Evolutionary conservation across 306 rosid species (phyloP).

Genomic region (Carpinus viminea): DNA sequence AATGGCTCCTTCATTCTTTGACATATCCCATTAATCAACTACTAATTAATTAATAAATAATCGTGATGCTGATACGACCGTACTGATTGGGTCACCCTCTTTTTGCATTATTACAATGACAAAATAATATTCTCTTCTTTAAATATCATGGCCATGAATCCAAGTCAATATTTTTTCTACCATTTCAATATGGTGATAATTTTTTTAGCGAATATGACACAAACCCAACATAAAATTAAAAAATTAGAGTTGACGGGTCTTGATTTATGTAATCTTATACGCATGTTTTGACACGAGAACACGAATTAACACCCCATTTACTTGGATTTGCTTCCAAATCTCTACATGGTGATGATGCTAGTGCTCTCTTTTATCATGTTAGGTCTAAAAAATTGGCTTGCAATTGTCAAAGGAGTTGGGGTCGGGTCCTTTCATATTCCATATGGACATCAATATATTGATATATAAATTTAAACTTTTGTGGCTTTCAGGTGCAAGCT

Average conservation of each 20-base stretch:
- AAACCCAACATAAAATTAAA: too few species aligned
- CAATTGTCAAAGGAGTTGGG: too few species aligned
- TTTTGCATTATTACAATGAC: background rate
- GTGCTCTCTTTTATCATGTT: too few species aligned
- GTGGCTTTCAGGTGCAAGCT: background rate
- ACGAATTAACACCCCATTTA: too few species aligned
- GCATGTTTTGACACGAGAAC: too few species aligned
- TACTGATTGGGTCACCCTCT: background rate
- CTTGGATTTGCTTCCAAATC: background rate
- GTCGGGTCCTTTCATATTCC: too few species aligned
- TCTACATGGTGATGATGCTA: too few species aligned
- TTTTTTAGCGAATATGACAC: too few species aligned
- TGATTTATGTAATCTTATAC: too few species aligned
- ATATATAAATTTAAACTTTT: background rate
- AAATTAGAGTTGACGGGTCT: too few species aligned
- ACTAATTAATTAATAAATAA: background rate
- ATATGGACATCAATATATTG: background rate
- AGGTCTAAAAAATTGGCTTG: too few species aligned
- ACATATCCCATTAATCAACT: background rate
- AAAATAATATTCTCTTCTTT: background rate
- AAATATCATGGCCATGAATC: background rate
- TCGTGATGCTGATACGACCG: background rate
- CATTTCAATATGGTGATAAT: background rate
- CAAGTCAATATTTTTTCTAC: background rate
- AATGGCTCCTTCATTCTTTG: background rate